Percentiles rank a stretch among this genome's conserved stretches.
These are phyloP conservation scores for Neoarthrinium moseri DNA, from an alignment of 2,329 filamentous ascomycete genomes.

Conservation along the genomic window DNA sequence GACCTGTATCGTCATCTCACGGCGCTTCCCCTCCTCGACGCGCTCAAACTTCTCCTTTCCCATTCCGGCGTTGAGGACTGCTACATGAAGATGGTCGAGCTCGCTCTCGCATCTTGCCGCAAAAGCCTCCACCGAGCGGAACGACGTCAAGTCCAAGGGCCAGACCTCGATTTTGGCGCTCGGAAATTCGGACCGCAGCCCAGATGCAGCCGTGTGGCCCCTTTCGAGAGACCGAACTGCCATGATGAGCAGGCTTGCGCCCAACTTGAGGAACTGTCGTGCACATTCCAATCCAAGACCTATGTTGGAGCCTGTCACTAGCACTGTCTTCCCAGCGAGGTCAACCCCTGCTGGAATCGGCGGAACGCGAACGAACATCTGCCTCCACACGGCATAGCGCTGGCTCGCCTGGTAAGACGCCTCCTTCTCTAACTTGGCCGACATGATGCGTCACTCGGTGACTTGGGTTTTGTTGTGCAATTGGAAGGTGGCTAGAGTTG, in stretches of 20 bases:
- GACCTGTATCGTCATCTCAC: constrained; percentile 17
- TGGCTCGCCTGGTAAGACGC: background rate
- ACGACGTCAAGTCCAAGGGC: constrained; percentile 34
- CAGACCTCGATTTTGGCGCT: constrained; percentile 33
- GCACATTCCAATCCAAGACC: constrained; percentile 32
- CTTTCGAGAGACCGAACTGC: constrained; percentile 30
- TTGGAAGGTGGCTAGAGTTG: too few species aligned
- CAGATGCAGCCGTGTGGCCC: constrained; percentile 29
- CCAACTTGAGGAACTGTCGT: constrained; percentile 30
- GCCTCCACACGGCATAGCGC: background rate
- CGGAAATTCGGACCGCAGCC: constrained; percentile 23
- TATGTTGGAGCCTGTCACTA: constrained; percentile 32
- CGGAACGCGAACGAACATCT: constrained; percentile 6
- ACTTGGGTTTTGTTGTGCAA: too few species aligned
- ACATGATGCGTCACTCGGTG: constrained; percentile 1
- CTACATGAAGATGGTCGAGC: constrained; percentile 18
- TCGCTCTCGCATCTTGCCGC: constrained; percentile 19
- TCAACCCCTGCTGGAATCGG: constrained; percentile 1
- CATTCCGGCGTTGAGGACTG: constrained; percentile 26
- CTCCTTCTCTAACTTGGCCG: background rate
- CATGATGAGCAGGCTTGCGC: constrained; percentile 31
- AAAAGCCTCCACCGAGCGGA: constrained; percentile 33
- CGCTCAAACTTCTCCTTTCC: background rate
- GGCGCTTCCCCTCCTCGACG: background rate
- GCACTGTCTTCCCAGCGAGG: constrained; percentile 28